Conservation (phyloP, 2,329 filamentous ascomycete genomes). For the Sarocladiaceae sp. region DNA sequence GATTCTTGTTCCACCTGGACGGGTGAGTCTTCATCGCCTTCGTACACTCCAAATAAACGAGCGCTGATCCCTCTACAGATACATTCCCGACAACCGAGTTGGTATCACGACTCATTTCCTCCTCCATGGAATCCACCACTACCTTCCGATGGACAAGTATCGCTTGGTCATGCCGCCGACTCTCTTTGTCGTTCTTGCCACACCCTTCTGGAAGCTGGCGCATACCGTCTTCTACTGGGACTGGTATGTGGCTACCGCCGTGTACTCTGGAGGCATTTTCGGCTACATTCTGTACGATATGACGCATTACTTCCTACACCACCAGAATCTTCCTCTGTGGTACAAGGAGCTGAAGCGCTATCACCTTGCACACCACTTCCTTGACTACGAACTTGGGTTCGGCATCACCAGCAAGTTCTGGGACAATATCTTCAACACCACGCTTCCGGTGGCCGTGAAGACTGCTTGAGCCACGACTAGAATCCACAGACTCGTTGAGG, state of each 20-base stretch:
- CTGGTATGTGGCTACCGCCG: conserved; percentile 73
- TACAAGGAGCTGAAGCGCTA: conserved; percentile 95
- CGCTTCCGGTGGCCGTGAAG: conserved; percentile 47
- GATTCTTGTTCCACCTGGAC: conserved; percentile 92
- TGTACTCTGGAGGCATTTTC: conserved; percentile 86
- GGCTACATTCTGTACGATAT: conserved; percentile 95
- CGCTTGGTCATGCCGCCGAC: conserved; percentile 95
- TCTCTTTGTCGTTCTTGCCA: conserved; percentile 75
- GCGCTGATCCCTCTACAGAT: conserved; percentile 42
- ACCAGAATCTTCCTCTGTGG: conserved; percentile 83
- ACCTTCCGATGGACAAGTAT: conserved; percentile 98
- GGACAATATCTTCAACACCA: conserved; percentile 88
- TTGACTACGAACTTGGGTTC: conserved; percentile 96
- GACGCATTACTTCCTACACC: conserved; percentile 98
- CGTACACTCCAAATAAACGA: not conserved
- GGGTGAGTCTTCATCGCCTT: conserved; percentile 49
- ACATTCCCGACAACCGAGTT: conserved; percentile 86
- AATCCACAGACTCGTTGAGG: too few species aligned
- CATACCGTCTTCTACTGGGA: conserved; percentile 76
- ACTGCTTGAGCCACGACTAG: conserved; percentile 18
- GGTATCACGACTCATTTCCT: conserved; percentile 83
- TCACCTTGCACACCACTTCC: conserved; percentile 94
- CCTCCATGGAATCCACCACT: conserved; percentile 95
- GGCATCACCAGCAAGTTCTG: conserved; percentile 95
- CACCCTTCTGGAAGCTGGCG: conserved; percentile 88